Percentiles rank a stretch among this genome's conserved stretches.
These are phyloP conservation scores for Aspergillus ochraceus DNA, from an alignment of 2,329 filamentous ascomycete species.

Conservation along the genomic window DNA sequence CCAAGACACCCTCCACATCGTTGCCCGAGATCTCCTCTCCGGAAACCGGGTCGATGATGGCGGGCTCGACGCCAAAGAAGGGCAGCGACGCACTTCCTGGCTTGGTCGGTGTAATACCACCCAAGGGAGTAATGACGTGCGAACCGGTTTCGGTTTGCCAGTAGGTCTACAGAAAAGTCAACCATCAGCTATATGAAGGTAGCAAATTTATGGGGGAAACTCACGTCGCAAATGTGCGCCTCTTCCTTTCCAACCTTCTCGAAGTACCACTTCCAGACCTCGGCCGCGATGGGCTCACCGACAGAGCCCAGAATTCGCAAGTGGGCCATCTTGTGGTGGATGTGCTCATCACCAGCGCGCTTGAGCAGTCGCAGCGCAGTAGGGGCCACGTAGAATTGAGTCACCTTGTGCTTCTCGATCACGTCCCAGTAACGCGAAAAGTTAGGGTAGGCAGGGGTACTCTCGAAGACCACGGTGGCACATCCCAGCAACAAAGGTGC, in stretches of 20 bases:
- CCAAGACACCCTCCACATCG: constrained; percentile 93
- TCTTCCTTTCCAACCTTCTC: constrained; percentile 92
- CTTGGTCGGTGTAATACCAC: constrained; percentile 92
- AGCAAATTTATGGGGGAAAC: constrained; percentile 38
- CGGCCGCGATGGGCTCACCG: constrained; percentile 94
- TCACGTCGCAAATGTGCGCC: constrained; percentile 89
- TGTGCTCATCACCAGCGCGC: constrained; percentile 89
- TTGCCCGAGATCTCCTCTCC: constrained; percentile 93
- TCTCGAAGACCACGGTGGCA: constrained; percentile 94
- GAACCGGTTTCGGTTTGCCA: constrained; percentile 99
- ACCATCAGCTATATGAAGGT: no score
- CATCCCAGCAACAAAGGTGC: constrained; percentile 90
- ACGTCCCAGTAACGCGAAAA: constrained; percentile 99
- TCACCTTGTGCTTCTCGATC: constrained; percentile 90
- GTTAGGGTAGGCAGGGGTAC: constrained; percentile 93
- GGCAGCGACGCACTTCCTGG: constrained; percentile 93
- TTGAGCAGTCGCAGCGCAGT: constrained; percentile 92
- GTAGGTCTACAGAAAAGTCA: constrained; percentile 69
- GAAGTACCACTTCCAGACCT: constrained; percentile 99
- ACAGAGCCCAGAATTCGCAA: constrained; percentile 91
- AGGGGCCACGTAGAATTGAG: constrained; percentile 97
- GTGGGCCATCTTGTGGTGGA: constrained; percentile 84
- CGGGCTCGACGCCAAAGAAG: constrained; percentile 97
- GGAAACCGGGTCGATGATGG: constrained; percentile 94
- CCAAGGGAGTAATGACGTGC: constrained; percentile 90